phyloP scores from a whole-genome alignment of 2,329 filamentous ascomycete genomes.

The Aspergillaceae sp. region DNA sequence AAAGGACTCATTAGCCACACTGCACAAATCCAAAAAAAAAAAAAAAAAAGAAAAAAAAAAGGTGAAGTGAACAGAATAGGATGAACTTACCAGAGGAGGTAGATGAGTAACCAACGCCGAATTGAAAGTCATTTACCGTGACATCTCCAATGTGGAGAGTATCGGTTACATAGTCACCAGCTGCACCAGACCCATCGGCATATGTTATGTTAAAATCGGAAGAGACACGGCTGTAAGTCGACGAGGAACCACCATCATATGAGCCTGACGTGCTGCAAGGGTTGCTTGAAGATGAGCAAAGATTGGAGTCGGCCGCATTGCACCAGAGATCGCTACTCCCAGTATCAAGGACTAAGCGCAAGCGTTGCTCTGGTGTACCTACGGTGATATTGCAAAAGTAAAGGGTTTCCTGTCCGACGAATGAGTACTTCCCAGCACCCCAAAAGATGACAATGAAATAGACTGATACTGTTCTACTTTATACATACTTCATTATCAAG shows the following conservation, averaged over 20 bases:
- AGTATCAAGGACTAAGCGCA: conserved; percentile 54
- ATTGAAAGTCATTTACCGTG: conserved; percentile 45
- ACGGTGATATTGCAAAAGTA: conserved; percentile 52
- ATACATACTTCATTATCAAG: conserved; percentile 46
- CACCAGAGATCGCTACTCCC: conserved; percentile 57
- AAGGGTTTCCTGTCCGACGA: conserved; percentile 38
- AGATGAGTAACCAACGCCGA: conserved; percentile 52
- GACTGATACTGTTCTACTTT: too few species aligned
- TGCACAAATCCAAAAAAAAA: neutral
- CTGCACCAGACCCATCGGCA: conserved; percentile 67
- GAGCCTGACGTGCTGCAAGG: conserved; percentile 43
- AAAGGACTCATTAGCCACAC: too few species aligned
- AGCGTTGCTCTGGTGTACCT: conserved; percentile 48
- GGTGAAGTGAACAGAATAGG: too few species aligned
- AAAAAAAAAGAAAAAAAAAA: neutral
- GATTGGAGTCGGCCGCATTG: conserved; percentile 43
- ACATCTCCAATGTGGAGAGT: conserved; percentile 50
- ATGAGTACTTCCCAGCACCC: neutral
- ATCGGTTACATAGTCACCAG: conserved; percentile 74
- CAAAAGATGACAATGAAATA: too few species aligned
- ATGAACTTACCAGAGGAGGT: conserved; percentile 34
- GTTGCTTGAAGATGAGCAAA: conserved; percentile 36
- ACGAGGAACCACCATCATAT: conserved; percentile 53
- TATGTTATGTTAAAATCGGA: conserved; percentile 82
- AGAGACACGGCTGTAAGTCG: conserved; percentile 65